These are phyloP conservation scores for Mycena floridula DNA, from an alignment of 768 basidiomycete species.

Conservation along the genomic window DNA sequence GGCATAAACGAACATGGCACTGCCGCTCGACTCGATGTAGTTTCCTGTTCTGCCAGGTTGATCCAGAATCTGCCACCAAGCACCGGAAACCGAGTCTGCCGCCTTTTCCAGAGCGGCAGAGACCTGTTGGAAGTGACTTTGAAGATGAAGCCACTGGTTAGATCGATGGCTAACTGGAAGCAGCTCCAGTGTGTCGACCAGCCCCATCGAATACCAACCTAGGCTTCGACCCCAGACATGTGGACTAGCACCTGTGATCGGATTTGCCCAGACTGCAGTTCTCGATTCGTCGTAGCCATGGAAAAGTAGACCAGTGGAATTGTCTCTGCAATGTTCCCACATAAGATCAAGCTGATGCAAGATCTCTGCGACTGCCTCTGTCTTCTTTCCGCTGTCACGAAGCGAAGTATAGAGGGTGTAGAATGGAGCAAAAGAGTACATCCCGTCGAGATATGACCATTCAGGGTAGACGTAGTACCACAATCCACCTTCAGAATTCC, in stretches of 20 bases:
- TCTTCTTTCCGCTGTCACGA: slow-evolving; percentile 10
- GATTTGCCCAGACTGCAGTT: slow-evolving; percentile 35
- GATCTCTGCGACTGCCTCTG: slow-evolving; percentile 16
- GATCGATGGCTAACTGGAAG: slow-evolving; percentile 25
- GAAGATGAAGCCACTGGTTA: slow-evolving; percentile 22
- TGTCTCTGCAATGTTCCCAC: slow-evolving; percentile 12
- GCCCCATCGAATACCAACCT: slow-evolving; percentile 40
- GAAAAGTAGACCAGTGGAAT: slow-evolving; percentile 28
- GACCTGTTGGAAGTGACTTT: slow-evolving; percentile 27
- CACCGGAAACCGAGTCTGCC: slow-evolving; percentile 31
- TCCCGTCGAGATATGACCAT: slow-evolving; percentile 17
- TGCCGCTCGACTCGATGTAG: slow-evolving; percentile 44
- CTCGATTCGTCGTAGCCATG: slow-evolving; percentile 45
- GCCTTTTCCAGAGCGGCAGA: slow-evolving; percentile 29
- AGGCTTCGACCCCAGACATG: slow-evolving; percentile 45
- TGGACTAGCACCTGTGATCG: slow-evolving; percentile 39
- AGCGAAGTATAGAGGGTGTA: slow-evolving; percentile 16
- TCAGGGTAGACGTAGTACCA: slow-evolving; percentile 15
- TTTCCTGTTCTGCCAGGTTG: slow-evolving; percentile 38
- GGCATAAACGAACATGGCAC: slow-evolving; percentile 41
- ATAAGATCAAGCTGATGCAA: slow-evolving; percentile 15
- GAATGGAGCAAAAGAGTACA: slow-evolving; percentile 20
- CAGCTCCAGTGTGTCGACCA: slow-evolving; percentile 38
- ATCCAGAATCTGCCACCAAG: slow-evolving; percentile 47
- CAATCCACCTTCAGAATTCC: slow-evolving; percentile 14